Evolutionary conservation across 306 rosid species (phyloP).

Genomic region (Rosa chinensis): DNA sequence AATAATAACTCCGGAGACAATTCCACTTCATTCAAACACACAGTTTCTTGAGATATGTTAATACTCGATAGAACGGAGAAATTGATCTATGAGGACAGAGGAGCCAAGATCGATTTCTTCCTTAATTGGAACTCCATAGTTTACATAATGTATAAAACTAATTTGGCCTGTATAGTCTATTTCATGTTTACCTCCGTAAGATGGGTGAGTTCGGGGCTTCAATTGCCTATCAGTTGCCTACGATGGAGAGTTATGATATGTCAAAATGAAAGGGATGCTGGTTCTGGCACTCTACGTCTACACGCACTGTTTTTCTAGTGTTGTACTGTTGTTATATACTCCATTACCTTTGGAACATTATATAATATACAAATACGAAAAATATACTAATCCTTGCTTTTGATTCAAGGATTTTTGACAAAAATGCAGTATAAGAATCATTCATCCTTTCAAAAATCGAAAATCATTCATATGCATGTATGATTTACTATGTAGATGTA

Average conservation of each 20-base stretch:
- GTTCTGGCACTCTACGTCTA: no score
- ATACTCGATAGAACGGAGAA: not conserved
- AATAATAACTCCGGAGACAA: constrained; percentile 25
- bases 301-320: no score
- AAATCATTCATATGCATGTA: not conserved
- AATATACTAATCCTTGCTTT: not conserved
- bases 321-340: no score
- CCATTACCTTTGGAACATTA: no score
- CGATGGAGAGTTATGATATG: no score
- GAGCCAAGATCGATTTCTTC: not conserved
- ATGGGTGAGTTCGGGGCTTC: no score
- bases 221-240: no score
- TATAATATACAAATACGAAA: no score
- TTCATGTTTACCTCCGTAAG: not conserved
- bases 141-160: not conserved
- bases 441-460: not conserved
- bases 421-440: not conserved
- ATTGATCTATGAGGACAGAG: not conserved
- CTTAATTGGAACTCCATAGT: not conserved
- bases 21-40: constrained; percentile 41
- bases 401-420: not conserved
- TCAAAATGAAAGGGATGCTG: no score
- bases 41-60: constrained; percentile 44
- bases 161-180: not conserved
- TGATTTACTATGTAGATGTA: not conserved